Conservation (phyloP, 495 filamentous ascomycete species). For the Aspergillus diversus region DNA sequence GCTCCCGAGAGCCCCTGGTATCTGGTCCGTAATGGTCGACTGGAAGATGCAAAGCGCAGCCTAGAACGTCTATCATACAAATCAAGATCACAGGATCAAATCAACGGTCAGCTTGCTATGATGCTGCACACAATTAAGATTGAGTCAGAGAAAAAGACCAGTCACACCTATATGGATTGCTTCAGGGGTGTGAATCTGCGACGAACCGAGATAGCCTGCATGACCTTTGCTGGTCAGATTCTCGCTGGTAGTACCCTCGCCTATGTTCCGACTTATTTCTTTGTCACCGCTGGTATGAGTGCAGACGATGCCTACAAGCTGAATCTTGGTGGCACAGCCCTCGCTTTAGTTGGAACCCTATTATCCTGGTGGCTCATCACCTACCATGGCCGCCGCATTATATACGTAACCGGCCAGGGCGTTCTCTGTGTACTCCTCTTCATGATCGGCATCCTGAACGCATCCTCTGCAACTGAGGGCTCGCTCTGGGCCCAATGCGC, state of each 20-base stretch:
- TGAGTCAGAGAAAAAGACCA: slow-evolving; percentile 33
- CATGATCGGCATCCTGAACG: slow-evolving; percentile 58
- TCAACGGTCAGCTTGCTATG: slow-evolving; percentile 49
- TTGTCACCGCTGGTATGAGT: slow-evolving; percentile 63
- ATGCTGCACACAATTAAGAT: slow-evolving; percentile 44
- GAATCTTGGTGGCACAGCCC: slow-evolving; percentile 64
- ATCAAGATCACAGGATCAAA: slow-evolving; percentile 12
- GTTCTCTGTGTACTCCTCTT: slow-evolving; percentile 55
- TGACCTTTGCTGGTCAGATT: slow-evolving; percentile 28
- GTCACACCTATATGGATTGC: slow-evolving; percentile 42
- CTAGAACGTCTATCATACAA: slow-evolving; percentile 39
- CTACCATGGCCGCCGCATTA: slow-evolving; percentile 54
- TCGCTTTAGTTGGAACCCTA: slow-evolving; percentile 66
- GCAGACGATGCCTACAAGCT: slow-evolving; percentile 62
- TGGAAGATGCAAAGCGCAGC: slow-evolving; percentile 51
- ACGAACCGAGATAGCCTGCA: slow-evolving; percentile 41
- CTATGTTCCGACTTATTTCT: slow-evolving; percentile 42
- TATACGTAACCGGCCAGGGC: slow-evolving; percentile 55
- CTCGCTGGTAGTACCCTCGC: slow-evolving; percentile 24
- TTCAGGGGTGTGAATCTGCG: slow-evolving; percentile 44
- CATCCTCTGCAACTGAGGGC: slow-evolving; percentile 46
- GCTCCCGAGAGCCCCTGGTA: slow-evolving; percentile 55
- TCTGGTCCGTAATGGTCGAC: slow-evolving; percentile 38
- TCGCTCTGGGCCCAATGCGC: slow-evolving; percentile 54
- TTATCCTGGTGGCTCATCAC: slow-evolving; percentile 67